Conservation (phyloP, 371 early-diverging fungal genomes). For the Smittium mucronatum region DNA sequence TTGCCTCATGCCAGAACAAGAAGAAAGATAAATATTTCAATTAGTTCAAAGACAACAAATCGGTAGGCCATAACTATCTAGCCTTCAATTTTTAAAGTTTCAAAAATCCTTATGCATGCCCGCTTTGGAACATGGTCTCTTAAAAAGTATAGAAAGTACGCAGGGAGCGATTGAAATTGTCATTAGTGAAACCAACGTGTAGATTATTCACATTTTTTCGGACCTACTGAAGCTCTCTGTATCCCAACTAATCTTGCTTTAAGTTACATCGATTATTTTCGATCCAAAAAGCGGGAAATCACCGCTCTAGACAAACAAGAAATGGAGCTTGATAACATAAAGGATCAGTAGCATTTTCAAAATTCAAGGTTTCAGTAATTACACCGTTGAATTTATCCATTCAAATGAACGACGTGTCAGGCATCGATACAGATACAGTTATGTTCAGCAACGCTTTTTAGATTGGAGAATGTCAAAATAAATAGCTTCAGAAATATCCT, state of each 20-base stretch:
- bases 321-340: background rate
- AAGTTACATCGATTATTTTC: background rate
- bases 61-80: background rate
- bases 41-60: background rate
- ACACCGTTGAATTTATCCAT: background rate
- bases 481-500: background rate
- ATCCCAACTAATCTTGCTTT: background rate
- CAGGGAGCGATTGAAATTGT: background rate
- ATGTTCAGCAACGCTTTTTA: background rate
- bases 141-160: background rate
- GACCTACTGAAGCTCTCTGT: background rate
- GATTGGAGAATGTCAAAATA: background rate
- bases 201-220: background rate
- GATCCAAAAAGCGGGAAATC: background rate
- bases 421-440: background rate
- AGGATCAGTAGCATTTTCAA: background rate
- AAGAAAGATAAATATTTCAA: background rate
- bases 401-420: background rate
- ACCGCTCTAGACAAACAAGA: background rate
- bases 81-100: background rate
- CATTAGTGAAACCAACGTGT: background rate
- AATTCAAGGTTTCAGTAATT: background rate
- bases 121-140: background rate
- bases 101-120: background rate
- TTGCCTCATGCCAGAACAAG: background rate